phyloP scores from a whole-genome alignment of 2,329 filamentous ascomycete species.

The Fusarium napiforme region DNA sequence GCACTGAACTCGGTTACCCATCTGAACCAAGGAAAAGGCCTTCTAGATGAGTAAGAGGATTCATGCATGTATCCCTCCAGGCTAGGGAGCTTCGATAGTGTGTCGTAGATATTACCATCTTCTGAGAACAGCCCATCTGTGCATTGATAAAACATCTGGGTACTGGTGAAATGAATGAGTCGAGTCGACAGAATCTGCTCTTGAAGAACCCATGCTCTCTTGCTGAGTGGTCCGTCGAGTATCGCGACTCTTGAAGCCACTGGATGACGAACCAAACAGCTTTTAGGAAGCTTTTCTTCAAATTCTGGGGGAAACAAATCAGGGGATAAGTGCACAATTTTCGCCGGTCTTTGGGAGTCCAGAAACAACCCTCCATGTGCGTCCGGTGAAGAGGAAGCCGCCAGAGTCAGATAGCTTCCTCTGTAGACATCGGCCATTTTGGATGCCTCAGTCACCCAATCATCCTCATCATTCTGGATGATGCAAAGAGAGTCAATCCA shows the following conservation, averaged over 20 bases:
- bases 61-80: too few relatives aligned
- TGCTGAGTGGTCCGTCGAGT: neutral
- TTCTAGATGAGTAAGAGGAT: too few relatives aligned
- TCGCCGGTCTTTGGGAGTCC: fast-evolving
- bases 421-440: neutral
- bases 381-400: neutral
- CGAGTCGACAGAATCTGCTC: neutral
- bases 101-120: too few relatives aligned
- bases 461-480: fast-evolving
- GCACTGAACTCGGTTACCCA: neutral
- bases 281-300: fast-evolving
- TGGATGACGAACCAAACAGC: neutral
- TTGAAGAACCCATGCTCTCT: neutral
- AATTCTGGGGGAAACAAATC: fast-evolving
- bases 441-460: fast-evolving
- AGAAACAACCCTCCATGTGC: neutral
- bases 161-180: neutral
- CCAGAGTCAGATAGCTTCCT: neutral
- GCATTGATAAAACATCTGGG: neutral
- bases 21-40: fast-evolving
- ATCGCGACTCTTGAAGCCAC: fast-evolving
- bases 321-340: fast-evolving
- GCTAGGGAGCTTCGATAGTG: neutral
- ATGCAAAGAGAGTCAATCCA: neutral
- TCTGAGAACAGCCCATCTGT: fast-evolving